Conservation (phyloP, 495 filamentous ascomycete species). For the Tuber calosporum region DNA sequence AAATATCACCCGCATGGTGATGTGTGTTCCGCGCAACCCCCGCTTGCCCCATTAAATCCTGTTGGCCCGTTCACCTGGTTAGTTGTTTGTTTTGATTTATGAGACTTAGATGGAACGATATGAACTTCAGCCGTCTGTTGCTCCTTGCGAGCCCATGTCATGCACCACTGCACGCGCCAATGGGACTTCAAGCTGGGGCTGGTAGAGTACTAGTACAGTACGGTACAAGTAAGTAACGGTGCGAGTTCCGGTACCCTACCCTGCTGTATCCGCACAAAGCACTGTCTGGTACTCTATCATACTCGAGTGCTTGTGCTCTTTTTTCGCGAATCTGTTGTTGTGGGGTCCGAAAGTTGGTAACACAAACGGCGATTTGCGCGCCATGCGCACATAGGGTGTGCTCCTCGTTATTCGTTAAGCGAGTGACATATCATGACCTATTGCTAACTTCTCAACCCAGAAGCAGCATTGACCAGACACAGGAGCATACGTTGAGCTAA, state of each 20-base stretch:
- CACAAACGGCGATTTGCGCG: not conserved
- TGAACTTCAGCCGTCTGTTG: not conserved
- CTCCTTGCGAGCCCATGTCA: not conserved
- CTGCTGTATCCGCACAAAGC: not conserved
- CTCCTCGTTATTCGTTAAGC: not conserved
- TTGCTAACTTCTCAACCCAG: not conserved
- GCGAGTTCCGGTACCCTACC: not conserved
- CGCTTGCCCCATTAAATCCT: not conserved
- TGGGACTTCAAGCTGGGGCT: not conserved
- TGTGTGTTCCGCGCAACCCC: not conserved
- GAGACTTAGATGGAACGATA: constrained; percentile 1
- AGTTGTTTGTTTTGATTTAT: not conserved
- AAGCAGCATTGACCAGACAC: not conserved
- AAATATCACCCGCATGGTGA: not conserved
- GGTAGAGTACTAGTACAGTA: not conserved
- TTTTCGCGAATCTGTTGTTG: too few species aligned
- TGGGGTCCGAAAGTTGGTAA: not conserved
- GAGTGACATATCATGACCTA: constrained; percentile 3
- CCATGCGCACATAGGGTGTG: not conserved
- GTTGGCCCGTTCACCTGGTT: not conserved
- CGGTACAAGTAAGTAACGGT: too few species aligned
- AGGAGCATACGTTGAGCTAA: not conserved
- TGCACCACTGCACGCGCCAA: not conserved
- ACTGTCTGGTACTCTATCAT: not conserved
- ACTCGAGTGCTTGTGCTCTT: too few species aligned